A percentile compares a stretch with the other conserved stretches of the same genome.
Evolutionary conservation across 176 grass and related monocot species (phyloP).

Genomic region (Calamus simplicifolius): DNA sequence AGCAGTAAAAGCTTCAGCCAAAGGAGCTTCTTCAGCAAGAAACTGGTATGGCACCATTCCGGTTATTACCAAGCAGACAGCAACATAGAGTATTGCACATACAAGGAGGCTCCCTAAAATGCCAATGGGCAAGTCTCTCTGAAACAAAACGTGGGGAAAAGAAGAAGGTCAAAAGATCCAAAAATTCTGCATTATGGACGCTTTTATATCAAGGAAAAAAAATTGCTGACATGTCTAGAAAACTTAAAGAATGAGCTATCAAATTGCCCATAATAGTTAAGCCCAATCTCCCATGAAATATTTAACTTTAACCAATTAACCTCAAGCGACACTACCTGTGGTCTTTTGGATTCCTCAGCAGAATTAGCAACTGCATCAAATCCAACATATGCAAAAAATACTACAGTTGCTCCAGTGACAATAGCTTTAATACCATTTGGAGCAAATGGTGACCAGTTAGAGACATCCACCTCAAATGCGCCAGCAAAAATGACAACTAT

Average conservation of each 20-base stretch:
- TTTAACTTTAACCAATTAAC: no score
- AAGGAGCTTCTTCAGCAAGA: conserved; percentile 79
- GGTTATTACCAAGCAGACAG: conserved; percentile 94
- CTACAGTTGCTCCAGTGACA: conserved; percentile 91
- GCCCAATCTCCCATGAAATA: no score
- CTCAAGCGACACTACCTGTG: conserved; percentile 39
- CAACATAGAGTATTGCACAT: conserved; percentile 75
- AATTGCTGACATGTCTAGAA: no score
- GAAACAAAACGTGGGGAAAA: conserved; percentile 20
- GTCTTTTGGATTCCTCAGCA: conserved; percentile 87
- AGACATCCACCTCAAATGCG: conserved; percentile 89
- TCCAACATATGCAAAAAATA: conserved; percentile 96
- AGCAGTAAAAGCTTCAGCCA: conserved; percentile 88
- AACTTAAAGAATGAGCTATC: no score
- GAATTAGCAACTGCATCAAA: conserved; percentile 98
- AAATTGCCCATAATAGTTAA: no score
- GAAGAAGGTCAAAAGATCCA: conserved; percentile 7
- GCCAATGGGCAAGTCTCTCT: conserved; percentile 84
- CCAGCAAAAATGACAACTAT: conserved; percentile 71
- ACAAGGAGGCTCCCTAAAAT: conserved; percentile 83
- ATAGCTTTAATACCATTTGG: conserved; percentile 85
- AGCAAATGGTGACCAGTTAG: conserved; percentile 97
- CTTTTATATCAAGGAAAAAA: no score
- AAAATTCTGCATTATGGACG: no score
- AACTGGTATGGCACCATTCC: conserved; percentile 90